phyloP scores from a whole-genome alignment of 2,329 filamentous ascomycete genomes.

The Leptographium galeiforme region DNA sequence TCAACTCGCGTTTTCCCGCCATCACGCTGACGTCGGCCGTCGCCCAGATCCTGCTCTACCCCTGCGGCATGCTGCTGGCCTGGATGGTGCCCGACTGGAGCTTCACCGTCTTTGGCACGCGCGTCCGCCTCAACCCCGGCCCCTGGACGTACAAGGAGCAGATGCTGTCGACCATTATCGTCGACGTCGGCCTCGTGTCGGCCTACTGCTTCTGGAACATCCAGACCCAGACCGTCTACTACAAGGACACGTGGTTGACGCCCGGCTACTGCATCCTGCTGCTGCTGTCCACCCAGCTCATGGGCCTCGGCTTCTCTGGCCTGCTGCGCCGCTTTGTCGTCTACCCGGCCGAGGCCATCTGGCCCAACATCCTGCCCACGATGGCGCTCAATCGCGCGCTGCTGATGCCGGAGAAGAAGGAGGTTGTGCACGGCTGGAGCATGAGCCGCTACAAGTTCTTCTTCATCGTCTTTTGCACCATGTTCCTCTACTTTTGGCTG shows the following conservation, averaged over 20 bases:
- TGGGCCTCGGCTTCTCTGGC: constrained; percentile 41
- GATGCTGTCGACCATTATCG: constrained; percentile 45
- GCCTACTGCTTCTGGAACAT: constrained; percentile 38
- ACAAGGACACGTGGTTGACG: constrained; percentile 23
- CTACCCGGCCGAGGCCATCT: constrained; percentile 36
- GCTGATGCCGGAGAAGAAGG: constrained; percentile 28
- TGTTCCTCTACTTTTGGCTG: constrained; percentile 40
- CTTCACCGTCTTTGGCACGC: constrained; percentile 33
- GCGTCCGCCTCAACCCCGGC: constrained; percentile 39
- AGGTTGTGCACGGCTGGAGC: constrained; percentile 20
- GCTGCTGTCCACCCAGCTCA: constrained; percentile 36
- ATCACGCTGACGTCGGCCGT: constrained; percentile 43
- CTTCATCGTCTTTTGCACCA: constrained; percentile 25
- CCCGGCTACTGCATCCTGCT: constrained; percentile 36
- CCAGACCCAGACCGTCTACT: constrained; percentile 27
- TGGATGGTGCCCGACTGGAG: constrained; percentile 35
- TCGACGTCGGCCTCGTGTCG: constrained; percentile 39
- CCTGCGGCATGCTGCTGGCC: constrained; percentile 36
- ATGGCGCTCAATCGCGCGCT: constrained; percentile 32
- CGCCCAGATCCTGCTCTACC: constrained; percentile 42
- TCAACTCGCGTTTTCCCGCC: constrained; percentile 40
- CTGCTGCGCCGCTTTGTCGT: constrained; percentile 35
- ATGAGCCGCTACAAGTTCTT: constrained; percentile 34
- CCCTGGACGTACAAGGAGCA: constrained; percentile 48
- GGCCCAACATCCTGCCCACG: constrained; percentile 33